phyloP scores from a whole-genome alignment of 306 rosid species.

The Cajanus cajan region DNA sequence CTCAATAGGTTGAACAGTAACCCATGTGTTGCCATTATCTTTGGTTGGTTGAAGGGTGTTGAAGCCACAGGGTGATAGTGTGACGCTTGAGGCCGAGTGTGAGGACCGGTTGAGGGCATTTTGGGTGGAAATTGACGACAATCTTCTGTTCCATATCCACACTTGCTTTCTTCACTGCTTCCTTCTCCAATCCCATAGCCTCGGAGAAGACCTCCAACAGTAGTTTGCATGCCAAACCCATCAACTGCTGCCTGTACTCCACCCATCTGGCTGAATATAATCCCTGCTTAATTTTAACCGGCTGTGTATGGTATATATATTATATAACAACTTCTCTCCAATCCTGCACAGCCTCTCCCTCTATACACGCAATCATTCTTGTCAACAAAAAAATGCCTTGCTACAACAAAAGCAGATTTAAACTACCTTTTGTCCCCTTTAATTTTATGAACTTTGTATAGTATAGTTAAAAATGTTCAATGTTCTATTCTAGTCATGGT shows the following conservation, averaged over 20 bases:
- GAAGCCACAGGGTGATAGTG: conserved; percentile 70
- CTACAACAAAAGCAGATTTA: too few relatives aligned
- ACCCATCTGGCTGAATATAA: too few relatives aligned
- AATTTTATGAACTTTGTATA: too few relatives aligned
- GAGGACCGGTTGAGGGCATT: conserved; percentile 78
- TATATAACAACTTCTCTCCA: conserved; percentile 83
- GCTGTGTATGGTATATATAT: conserved; percentile 73
- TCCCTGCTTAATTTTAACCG: conserved; percentile 49
- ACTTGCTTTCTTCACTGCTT: conserved; percentile 64
- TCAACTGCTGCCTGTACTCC: conserved; percentile 63
- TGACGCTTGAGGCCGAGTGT: conserved; percentile 81
- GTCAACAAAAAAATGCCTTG: too few relatives aligned
- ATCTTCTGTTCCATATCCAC: conserved; percentile 86
- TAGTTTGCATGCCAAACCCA: conserved; percentile 65
- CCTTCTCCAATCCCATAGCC: conserved; percentile 75
- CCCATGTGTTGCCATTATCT: conserved; percentile 71
- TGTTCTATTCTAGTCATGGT: too few relatives aligned
- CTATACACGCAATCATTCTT: too few relatives aligned
- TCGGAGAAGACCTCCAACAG: conserved; percentile 64
- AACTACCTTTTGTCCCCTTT: too few relatives aligned
- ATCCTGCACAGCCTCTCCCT: conserved; percentile 75
- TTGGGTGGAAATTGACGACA: conserved; percentile 76
- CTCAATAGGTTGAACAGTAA: conserved; percentile 70
- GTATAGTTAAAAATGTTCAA: too few relatives aligned
- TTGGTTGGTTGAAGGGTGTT: conserved; percentile 81